phyloP scores from a whole-genome alignment of 495 filamentous ascomycete species.

The Chaetomidium leptoderma region DNA sequence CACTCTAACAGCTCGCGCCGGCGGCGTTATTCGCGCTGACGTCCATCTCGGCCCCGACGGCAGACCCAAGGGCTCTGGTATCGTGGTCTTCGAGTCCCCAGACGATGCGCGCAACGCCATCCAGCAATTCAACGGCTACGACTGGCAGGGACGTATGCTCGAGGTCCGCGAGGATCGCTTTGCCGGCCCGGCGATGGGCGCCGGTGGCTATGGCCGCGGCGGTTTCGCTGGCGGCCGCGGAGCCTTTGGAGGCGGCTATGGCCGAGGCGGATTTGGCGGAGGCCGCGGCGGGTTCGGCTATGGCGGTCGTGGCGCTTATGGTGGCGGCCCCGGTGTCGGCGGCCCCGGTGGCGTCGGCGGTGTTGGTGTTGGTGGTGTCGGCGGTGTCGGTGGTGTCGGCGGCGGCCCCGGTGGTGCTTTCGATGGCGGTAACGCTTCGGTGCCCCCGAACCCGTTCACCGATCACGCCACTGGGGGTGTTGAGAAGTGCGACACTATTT shows the following conservation, averaged over 20 bases:
- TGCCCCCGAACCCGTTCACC: slow-evolving; percentile 91
- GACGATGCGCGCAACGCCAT: slow-evolving; percentile 96
- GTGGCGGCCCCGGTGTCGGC: slow-evolving; percentile 32
- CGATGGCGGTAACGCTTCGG: slow-evolving; percentile 44
- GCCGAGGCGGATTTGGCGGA: slow-evolving; percentile 39
- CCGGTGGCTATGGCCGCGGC: slow-evolving; percentile 53
- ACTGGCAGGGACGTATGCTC: slow-evolving; percentile 91
- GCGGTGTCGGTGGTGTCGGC: slow-evolving; percentile 46
- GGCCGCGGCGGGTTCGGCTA: slow-evolving; percentile 34
- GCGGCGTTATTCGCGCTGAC: slow-evolving; percentile 89
- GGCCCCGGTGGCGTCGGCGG: slow-evolving; percentile 33
- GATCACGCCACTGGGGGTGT: slow-evolving; percentile 86
- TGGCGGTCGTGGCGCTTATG: slow-evolving; percentile 48
- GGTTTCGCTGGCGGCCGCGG: slow-evolving; percentile 56
- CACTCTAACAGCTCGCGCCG: slow-evolving; percentile 51
- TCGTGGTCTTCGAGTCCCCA: slow-evolving; percentile 90
- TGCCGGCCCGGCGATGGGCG: slow-evolving; percentile 60
- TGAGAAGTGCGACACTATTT: slow-evolving; percentile 79
- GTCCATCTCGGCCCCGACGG: slow-evolving; percentile 90
- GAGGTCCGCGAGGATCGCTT: slow-evolving; percentile 97
- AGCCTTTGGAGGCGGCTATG: slow-evolving; percentile 53
- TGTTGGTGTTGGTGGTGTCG: slow-evolving; percentile 43
- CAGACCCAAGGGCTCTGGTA: slow-evolving; percentile 91
- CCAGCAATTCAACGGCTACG: slow-evolving; percentile 94
- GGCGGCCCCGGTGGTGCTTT: slow-evolving; percentile 35